Percentiles rank a stretch among this genome's conserved stretches.
Evolutionary conservation across 768 basidiomycete species (phyloP).

Genomic region (Kwoniella dejecticola): DNA sequence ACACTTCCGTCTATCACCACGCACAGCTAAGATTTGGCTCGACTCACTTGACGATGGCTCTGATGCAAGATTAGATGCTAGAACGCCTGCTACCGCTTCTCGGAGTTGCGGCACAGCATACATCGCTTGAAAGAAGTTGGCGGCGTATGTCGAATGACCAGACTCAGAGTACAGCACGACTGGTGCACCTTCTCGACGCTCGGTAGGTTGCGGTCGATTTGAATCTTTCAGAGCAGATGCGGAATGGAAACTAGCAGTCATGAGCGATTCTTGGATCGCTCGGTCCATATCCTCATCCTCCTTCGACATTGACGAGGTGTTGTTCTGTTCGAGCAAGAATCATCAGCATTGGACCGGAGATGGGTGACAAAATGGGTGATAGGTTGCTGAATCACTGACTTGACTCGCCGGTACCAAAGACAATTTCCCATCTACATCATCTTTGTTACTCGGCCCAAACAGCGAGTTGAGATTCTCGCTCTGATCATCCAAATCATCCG

Average conservation of each 20-base stretch:
- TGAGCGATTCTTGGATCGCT: constrained; percentile 52
- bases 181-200: constrained; percentile 38
- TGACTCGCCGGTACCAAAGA: constrained; percentile 26
- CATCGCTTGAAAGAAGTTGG: constrained; percentile 40
- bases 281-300: constrained; percentile 47
- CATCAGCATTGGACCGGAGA: no score
- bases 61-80: not conserved
- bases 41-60: constrained; percentile 7
- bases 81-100: constrained; percentile 19
- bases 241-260: constrained; percentile 51
- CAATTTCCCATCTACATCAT: constrained; percentile 38
- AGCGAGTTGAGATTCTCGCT: constrained; percentile 16
- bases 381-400: no score
- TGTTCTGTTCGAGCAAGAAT: constrained; percentile 1
- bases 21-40: not conserved
- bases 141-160: constrained; percentile 36
- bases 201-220: constrained; percentile 25
- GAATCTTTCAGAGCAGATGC: constrained; percentile 31
- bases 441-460: constrained; percentile 47
- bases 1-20: not conserved
- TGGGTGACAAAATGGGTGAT: no score
- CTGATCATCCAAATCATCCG: constrained; percentile 11
- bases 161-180: constrained; percentile 37
- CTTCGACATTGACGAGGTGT: constrained; percentile 15
- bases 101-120: constrained; percentile 43